These are phyloP conservation scores for Pseudogymnoascus sp. DNA, from an alignment of 2,329 filamentous ascomycete species.

Conservation along the genomic window DNA sequence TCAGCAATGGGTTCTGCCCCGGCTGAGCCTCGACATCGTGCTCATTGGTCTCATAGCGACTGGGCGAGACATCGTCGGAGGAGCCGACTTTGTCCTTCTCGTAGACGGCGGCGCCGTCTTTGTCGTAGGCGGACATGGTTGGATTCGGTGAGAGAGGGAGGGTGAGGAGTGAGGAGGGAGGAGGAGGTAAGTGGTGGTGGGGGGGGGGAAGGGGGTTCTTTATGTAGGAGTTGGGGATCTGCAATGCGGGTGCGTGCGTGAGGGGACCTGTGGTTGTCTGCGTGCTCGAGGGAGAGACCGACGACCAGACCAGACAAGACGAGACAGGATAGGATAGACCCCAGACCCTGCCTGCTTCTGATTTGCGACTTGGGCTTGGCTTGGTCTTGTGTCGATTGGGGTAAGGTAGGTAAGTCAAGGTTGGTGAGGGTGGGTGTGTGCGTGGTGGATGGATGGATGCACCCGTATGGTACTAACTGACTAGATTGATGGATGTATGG, in stretches of 20 bases:
- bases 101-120: not conserved
- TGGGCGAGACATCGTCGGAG: not conserved
- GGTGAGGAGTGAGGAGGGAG: not conserved
- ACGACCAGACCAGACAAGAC: no score
- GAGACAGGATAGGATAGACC: no score
- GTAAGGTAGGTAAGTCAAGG: not conserved
- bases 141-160: not conserved
- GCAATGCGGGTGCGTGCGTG: not conserved
- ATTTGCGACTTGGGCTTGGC: not conserved
- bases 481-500: no score
- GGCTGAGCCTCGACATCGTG: not conserved
- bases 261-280: not conserved
- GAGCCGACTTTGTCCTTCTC: slow-evolving; percentile 7
- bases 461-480: not conserved
- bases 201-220: not conserved
- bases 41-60: not conserved
- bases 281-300: not conserved
- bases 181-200: not conserved
- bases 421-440: not conserved
- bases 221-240: not conserved
- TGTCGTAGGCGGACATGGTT: not conserved
- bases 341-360: not conserved
- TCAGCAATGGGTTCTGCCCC: slow-evolving; percentile 30
- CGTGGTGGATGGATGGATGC: not conserved
- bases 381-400: not conserved